Conservation (phyloP, 1,139 yeast genomes). For the Taiozyma sp. region DNA sequence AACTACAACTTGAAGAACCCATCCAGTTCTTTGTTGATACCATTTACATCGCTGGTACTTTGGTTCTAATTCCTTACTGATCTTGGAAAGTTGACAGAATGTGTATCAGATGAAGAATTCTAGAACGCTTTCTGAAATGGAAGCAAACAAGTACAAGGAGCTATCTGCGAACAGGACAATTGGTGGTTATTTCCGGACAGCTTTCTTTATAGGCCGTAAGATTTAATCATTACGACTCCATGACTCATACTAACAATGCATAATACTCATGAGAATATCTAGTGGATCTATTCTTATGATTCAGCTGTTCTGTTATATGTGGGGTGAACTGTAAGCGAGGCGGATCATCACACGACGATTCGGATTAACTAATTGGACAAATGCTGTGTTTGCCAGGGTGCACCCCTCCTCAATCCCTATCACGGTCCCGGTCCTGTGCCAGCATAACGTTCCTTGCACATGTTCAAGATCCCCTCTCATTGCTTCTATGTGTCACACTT, state of each 20-base stretch:
- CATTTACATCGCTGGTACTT: constrained; percentile 26
- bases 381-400: too few species aligned
- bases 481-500: not conserved
- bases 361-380: too few species aligned
- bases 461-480: not conserved
- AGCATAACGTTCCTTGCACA: too few species aligned
- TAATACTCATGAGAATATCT: too few species aligned
- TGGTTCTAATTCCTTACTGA: constrained; percentile 31
- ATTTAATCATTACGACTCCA: not conserved
- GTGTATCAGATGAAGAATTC: constrained; percentile 12
- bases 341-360: too few species aligned
- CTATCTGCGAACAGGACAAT: constrained; percentile 4
- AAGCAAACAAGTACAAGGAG: not conserved
- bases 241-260: not conserved
- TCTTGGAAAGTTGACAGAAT: constrained; percentile 27
- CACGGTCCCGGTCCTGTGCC: not conserved
- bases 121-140: constrained; percentile 1
- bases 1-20: constrained; percentile 27
- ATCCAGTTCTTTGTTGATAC: constrained; percentile 38
- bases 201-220: not conserved
- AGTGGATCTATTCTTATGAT: too few species aligned
- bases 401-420: not conserved
- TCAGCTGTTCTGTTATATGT: too few species aligned
- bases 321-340: too few species aligned
- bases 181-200: constrained; percentile 9